A percentile compares a stretch with the other conserved stretches of the same genome.
phyloP scores from a whole-genome alignment of 768 basidiomycete genomes.

The Kwoniella europaea region DNA sequence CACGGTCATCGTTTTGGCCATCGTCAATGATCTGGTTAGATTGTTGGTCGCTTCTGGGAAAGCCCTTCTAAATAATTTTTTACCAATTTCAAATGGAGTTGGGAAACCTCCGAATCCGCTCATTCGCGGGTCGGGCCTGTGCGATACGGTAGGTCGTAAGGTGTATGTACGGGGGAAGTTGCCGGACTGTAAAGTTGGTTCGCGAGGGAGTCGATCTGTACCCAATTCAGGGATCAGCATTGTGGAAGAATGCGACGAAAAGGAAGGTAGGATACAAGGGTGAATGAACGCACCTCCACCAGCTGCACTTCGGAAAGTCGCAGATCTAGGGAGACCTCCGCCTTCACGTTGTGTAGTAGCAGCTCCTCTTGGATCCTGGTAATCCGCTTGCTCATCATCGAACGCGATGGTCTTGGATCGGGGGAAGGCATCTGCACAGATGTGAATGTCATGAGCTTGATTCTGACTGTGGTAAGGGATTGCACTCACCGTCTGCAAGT shows the following conservation, averaged over 20 bases:
- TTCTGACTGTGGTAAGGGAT: not conserved
- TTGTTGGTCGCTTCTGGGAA: slow-evolving; percentile 70
- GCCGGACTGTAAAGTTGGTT: slow-evolving; percentile 27
- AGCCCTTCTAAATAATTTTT: slow-evolving; percentile 62
- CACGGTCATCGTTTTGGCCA: slow-evolving; percentile 61
- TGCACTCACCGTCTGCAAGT: slow-evolving; percentile 28
- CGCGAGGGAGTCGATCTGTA: slow-evolving; percentile 37
- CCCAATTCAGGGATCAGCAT: too few relatives aligned
- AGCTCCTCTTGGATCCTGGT: slow-evolving; percentile 36
- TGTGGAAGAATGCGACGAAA: too few relatives aligned
- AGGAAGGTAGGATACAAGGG: too few relatives aligned
- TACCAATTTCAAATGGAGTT: slow-evolving; percentile 59
- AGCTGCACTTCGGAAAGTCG: slow-evolving; percentile 42
- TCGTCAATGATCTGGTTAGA: slow-evolving; percentile 73
- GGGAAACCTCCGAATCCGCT: slow-evolving; percentile 59
- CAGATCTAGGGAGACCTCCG: slow-evolving; percentile 51
- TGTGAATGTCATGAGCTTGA: not conserved
- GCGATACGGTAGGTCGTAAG: slow-evolving; percentile 38
- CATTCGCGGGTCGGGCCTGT: slow-evolving; percentile 37
- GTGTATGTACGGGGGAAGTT: slow-evolving; percentile 52
- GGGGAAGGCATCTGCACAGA: slow-evolving; percentile 50
- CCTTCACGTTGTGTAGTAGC: slow-evolving; percentile 43
- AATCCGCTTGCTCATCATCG: slow-evolving; percentile 50
- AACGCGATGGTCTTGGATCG: slow-evolving; percentile 59
- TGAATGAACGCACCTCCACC: slow-evolving; percentile 24